A percentile compares a stretch with the other conserved stretches of the same genome.
These are phyloP conservation scores for Ogataea trehalophila DNA, from an alignment of 805 yeast species.

Conservation along the genomic window DNA sequence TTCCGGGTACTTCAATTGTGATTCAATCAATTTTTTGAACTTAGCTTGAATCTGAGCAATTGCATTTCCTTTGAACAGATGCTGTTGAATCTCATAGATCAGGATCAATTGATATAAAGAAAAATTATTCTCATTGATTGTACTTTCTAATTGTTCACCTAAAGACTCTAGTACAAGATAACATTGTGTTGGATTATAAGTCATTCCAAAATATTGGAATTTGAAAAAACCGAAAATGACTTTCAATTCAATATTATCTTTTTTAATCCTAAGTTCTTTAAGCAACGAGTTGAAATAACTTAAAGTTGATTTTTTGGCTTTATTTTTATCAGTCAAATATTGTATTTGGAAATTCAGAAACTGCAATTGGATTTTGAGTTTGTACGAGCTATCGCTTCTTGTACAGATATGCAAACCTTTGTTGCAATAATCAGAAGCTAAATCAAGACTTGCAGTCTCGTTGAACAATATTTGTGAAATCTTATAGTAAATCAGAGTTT, in stretches of 20 bases:
- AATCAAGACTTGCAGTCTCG: slow-evolving; percentile 38
- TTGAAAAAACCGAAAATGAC: slow-evolving; percentile 31
- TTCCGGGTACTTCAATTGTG: slow-evolving; percentile 1
- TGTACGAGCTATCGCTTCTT: slow-evolving; percentile 19
- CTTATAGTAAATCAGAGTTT: slow-evolving; percentile 31
- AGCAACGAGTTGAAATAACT: slow-evolving; percentile 29
- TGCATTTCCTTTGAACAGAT: slow-evolving; percentile 28
- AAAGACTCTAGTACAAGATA: slow-evolving; percentile 12
- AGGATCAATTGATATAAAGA: slow-evolving; percentile 22
- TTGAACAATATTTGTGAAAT: slow-evolving; percentile 34
- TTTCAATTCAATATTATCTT: slow-evolving; percentile 14
- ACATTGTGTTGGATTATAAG: slow-evolving; percentile 25
- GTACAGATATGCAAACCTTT: slow-evolving; percentile 25
- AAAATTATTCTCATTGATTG: slow-evolving; percentile 7
- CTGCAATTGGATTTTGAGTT: slow-evolving; percentile 30
- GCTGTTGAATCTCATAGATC: slow-evolving; percentile 28
- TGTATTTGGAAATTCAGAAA: slow-evolving; percentile 35
- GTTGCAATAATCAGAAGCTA: slow-evolving; percentile 35
- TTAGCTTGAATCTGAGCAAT: slow-evolving; percentile 17
- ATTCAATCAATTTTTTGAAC: slow-evolving; percentile 15
- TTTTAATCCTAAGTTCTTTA: slow-evolving; percentile 14
- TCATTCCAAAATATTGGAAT: slow-evolving; percentile 27
- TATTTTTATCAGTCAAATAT: slow-evolving; percentile 20
- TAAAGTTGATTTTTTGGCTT: slow-evolving; percentile 21
- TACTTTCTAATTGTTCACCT: slow-evolving; percentile 5